Evolutionary conservation across 2,329 filamentous ascomycete genomes (phyloP).

Genomic region (Corniculantispora saksenae): DNA sequence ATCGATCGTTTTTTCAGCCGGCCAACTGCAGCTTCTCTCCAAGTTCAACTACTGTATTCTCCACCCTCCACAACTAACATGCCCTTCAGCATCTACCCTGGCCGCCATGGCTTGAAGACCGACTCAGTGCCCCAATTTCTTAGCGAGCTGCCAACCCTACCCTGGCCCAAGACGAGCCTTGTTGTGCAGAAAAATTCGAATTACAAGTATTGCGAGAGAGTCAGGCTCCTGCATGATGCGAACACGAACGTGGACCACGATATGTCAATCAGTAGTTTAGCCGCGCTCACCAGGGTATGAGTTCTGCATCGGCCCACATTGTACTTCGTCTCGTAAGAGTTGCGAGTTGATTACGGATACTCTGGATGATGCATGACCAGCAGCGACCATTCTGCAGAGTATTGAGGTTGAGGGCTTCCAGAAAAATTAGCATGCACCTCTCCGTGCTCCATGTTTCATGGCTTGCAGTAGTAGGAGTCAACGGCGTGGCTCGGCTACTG

Average conservation of each 20-base stretch:
- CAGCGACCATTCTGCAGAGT: background rate
- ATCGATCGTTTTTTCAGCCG: no score
- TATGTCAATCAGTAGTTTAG: slow-evolving; percentile 8
- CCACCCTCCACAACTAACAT: no score
- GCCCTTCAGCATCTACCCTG: background rate
- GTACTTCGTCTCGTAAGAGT: background rate
- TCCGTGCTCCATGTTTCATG: background rate
- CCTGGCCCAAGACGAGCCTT: background rate
- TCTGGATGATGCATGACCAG: no score
- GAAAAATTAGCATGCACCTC: no score
- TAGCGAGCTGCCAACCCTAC: background rate
- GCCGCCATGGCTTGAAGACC: background rate
- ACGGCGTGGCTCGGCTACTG: background rate
- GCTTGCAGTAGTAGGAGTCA: background rate
- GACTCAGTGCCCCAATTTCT: background rate
- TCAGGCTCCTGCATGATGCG: slow-evolving; percentile 12
- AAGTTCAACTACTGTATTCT: no score
- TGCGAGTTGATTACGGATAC: background rate
- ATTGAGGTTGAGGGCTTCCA: no score
- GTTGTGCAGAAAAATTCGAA: background rate
- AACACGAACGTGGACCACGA: slow-evolving; percentile 4
- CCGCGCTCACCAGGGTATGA: slow-evolving; percentile 9
- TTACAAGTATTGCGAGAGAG: background rate
- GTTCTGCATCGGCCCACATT: slow-evolving; percentile 6
- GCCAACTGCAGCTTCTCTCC: no score